Evolutionary conservation across 495 filamentous ascomycete genomes (phyloP).

Genomic region (Annulohypoxylon moriforme): DNA sequence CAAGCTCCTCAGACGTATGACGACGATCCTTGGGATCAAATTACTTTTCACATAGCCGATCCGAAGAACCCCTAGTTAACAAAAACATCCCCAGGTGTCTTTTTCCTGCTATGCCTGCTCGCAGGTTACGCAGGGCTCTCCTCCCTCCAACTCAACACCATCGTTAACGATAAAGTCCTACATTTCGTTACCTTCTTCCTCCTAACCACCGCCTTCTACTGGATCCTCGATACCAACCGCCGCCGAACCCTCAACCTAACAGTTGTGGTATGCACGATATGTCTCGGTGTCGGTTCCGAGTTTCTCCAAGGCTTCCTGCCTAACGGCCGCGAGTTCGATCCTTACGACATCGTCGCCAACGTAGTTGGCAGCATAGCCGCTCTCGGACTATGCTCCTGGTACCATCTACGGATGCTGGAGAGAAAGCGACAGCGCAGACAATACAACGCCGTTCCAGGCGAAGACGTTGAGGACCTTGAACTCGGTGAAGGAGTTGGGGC

Average conservation of each 20-base stretch:
- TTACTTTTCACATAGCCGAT: not conserved
- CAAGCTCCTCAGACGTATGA: not conserved
- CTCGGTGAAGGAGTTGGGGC: conserved; percentile 67
- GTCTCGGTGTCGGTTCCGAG: conserved; percentile 85
- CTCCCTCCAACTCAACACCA: conserved; percentile 63
- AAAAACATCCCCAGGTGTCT: conserved; percentile 67
- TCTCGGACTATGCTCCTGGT: conserved; percentile 82
- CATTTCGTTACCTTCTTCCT: conserved; percentile 91
- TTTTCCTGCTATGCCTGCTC: conserved; percentile 78
- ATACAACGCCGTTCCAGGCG: conserved; percentile 70
- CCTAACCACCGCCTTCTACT: conserved; percentile 91
- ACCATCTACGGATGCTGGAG: conserved; percentile 95
- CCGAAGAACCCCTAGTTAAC: conserved; percentile 15
- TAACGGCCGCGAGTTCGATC: conserved; percentile 85
- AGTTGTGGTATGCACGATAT: conserved; percentile 78
- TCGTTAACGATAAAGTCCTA: conserved; percentile 86
- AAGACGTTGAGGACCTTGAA: conserved; percentile 63
- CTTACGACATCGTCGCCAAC: conserved; percentile 88
- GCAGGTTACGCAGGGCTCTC: conserved; percentile 83
- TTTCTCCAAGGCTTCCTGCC: conserved; percentile 83
- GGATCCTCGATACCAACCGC: conserved; percentile 91
- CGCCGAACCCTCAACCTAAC: conserved; percentile 86
- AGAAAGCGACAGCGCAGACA: conserved; percentile 79
- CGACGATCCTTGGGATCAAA: conserved; percentile 11
- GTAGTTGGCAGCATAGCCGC: conserved; percentile 79